Evolutionary conservation across 1,284 basidiomycete genomes (phyloP).

Genomic region (Entoloma clypeatum): DNA sequence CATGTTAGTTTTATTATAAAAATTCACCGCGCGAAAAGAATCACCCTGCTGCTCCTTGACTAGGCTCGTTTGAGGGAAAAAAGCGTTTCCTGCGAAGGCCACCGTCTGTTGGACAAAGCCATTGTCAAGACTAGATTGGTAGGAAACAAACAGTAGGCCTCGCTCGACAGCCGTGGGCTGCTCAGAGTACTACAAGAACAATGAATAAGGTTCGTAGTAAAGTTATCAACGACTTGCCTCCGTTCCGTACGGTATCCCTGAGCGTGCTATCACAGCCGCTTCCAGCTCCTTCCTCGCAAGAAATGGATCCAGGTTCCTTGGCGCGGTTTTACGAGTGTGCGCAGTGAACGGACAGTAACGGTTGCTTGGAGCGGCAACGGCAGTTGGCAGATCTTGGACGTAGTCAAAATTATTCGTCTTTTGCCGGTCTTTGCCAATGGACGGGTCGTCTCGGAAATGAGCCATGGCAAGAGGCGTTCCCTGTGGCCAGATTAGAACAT

Average conservation of each 20-base stretch:
- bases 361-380: neutral
- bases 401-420: constrained; percentile 27
- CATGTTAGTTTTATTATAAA: no score
- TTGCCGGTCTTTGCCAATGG: constrained; percentile 11
- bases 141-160: constrained; percentile 29
- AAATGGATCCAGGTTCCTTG: constrained; percentile 24
- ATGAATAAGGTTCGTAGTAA: neutral
- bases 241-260: constrained; percentile 27
- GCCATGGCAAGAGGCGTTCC: constrained; percentile 24
- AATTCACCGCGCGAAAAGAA: no score
- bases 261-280: constrained; percentile 20
- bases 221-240: constrained; percentile 22
- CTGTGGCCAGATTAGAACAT: constrained; percentile 13
- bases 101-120: constrained; percentile 27
- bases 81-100: constrained; percentile 23
- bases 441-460: constrained; percentile 19
- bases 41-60: constrained; percentile 17
- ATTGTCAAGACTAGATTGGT: constrained; percentile 25
- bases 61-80: constrained; percentile 20
- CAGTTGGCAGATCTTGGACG: constrained; percentile 5
- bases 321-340: constrained; percentile 28
- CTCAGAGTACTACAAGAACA: neutral
- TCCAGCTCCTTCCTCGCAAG: constrained; percentile 20
- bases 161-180: constrained; percentile 6
- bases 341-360: constrained; percentile 28